phyloP scores from a whole-genome alignment of 768 basidiomycete genomes.

The Leccinellum luteum region DNA sequence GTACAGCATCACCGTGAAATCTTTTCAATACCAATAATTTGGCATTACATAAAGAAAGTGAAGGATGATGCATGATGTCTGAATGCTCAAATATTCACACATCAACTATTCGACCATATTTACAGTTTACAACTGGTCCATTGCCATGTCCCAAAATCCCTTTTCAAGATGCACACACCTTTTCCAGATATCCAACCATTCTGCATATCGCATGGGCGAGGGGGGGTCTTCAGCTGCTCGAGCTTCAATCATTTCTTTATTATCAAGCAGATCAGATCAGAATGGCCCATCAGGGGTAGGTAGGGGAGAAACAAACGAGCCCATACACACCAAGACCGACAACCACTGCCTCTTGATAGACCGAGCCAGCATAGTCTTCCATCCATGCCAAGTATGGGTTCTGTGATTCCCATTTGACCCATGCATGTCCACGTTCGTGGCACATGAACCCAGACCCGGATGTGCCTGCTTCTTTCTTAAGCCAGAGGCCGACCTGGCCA shows the following conservation, averaged over 20 bases:
- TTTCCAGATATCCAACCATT: conserved; percentile 73
- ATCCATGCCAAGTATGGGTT: conserved; percentile 81
- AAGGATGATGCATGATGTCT: neutral
- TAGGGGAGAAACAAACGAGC: neutral
- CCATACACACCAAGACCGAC: conserved; percentile 63
- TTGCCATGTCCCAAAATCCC: conserved; percentile 82
- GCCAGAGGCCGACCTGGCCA: conserved; percentile 87
- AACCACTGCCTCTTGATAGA: conserved; percentile 71
- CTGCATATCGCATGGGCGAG: conserved; percentile 52
- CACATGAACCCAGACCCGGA: conserved; percentile 9
- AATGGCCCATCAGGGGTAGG: neutral
- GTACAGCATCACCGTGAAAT: no score
- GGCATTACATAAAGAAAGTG: neutral
- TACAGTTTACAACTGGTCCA: conserved; percentile 26
- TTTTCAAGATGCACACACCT: conserved; percentile 76
- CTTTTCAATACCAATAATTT: no score
- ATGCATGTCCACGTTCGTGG: conserved; percentile 19
- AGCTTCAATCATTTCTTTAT: conserved; percentile 71
- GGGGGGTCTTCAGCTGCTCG: conserved; percentile 62
- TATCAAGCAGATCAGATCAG: neutral
- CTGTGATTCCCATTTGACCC: conserved; percentile 52
- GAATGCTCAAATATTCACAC: neutral
- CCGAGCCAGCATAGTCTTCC: conserved; percentile 71
- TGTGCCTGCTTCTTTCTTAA: conserved; percentile 54
- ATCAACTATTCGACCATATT: neutral